Conservation (phyloP, 805 yeast genomes). For the Cyberlindnera euphorbiiphila region DNA sequence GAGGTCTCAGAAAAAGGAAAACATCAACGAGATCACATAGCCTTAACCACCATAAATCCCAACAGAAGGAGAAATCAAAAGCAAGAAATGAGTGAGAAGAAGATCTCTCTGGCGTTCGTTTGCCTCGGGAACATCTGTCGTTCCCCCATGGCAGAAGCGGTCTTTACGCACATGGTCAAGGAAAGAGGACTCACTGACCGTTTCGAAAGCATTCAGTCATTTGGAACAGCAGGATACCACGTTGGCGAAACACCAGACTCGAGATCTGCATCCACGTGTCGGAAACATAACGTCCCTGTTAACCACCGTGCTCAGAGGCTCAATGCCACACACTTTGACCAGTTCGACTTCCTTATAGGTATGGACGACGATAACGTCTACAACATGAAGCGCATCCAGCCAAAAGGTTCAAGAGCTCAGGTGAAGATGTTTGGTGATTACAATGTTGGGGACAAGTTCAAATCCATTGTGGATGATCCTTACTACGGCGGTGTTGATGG, state of each 20-base stretch:
- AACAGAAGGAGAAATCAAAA: too few relatives aligned
- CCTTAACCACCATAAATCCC: too few relatives aligned
- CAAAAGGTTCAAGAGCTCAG: slow-evolving; percentile 43
- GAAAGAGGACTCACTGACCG: slow-evolving; percentile 38
- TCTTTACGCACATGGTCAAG: slow-evolving; percentile 63
- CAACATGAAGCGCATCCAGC: slow-evolving; percentile 49
- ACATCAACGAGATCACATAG: too few relatives aligned
- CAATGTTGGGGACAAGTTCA: slow-evolving; percentile 48
- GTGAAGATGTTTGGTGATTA: slow-evolving; percentile 80
- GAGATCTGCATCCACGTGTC: slow-evolving; percentile 66
- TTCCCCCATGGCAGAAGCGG: slow-evolving; percentile 98
- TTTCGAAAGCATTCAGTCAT: slow-evolving; percentile 71
- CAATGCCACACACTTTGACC: slow-evolving; percentile 42
- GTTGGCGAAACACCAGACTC: slow-evolving; percentile 78
- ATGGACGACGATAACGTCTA: slow-evolving; percentile 63
- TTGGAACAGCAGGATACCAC: slow-evolving; percentile 86
- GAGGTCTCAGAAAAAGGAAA: too few relatives aligned
- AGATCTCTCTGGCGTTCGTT: slow-evolving; percentile 74
- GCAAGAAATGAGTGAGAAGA: too few relatives aligned
- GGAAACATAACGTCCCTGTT: slow-evolving; percentile 67
- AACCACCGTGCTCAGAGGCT: slow-evolving; percentile 75
- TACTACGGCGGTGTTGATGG: slow-evolving; percentile 87
- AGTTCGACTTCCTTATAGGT: slow-evolving; percentile 65
- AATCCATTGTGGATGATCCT: slow-evolving; percentile 76
- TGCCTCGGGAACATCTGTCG: slow-evolving; percentile 93